These are phyloP conservation scores for Stenogyne calaminthoides DNA, from an alignment of 305 asterid genomes.

Conservation along the genomic window DNA sequence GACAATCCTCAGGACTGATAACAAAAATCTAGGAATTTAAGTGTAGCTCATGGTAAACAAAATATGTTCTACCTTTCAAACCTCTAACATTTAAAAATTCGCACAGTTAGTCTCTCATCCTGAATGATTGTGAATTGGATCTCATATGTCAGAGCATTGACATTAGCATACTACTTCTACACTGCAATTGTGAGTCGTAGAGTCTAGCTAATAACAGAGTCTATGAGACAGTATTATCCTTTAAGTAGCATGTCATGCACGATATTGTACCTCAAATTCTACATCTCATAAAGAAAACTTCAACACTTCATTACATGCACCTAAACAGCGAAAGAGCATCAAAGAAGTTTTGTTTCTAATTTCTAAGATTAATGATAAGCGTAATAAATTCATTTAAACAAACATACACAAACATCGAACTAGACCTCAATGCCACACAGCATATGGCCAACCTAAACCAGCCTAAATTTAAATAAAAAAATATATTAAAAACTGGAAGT, in stretches of 20 bases:
- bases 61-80: not conserved
- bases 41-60: not conserved
- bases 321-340: slow-evolving; percentile 12
- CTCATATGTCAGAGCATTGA: slow-evolving; percentile 23
- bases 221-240: slow-evolving; percentile 1
- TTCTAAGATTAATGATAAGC: slow-evolving; percentile 7
- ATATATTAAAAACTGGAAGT: too few species aligned
- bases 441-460: not conserved
- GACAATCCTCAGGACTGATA: not conserved
- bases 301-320: not conserved
- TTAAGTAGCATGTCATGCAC: not conserved
- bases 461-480: slow-evolving; percentile 8
- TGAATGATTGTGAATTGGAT: not conserved
- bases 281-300: not conserved
- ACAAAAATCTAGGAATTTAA: not conserved
- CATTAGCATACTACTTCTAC: not conserved
- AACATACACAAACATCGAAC: not conserved
- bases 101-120: slow-evolving; percentile 9
- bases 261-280: slow-evolving; percentile 3
- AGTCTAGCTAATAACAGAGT: not conserved
- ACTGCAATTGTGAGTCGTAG: not conserved
- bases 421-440: not conserved
- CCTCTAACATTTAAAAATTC: not conserved
- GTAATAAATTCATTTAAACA: not conserved
- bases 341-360: slow-evolving; percentile 9